phyloP scores from a whole-genome alignment of 768 basidiomycete species.

The Dioszegia aurantiaca region DNA sequence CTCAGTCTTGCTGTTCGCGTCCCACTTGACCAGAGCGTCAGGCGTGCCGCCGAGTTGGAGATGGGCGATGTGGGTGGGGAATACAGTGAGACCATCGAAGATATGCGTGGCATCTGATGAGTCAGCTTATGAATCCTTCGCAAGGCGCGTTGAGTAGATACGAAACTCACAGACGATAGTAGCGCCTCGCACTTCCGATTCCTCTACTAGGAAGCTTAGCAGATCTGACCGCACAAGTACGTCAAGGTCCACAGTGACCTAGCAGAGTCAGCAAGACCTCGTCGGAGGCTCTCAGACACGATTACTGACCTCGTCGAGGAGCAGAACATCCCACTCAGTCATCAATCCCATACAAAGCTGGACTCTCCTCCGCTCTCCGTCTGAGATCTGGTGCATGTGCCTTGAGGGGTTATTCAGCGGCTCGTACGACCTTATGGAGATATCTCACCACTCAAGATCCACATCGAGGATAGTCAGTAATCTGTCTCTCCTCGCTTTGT shows the following conservation, averaged over 20 bases:
- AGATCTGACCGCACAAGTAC: slow-evolving; percentile 89
- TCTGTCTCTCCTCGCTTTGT: slow-evolving; percentile 79
- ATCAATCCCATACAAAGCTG: slow-evolving; percentile 96
- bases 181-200: slow-evolving; percentile 73
- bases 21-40: slow-evolving; percentile 65
- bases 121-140: slow-evolving; percentile 11
- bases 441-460: slow-evolving; percentile 71
- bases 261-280: not conserved
- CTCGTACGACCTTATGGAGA: not conserved
- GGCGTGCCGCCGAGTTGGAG: slow-evolving; percentile 76
- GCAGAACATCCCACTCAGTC: slow-evolving; percentile 85
- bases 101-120: slow-evolving; percentile 88
- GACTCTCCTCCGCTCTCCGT: slow-evolving; percentile 88
- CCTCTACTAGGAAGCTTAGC: slow-evolving; percentile 78
- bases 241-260: slow-evolving; percentile 97
- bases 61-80: slow-evolving; percentile 90
- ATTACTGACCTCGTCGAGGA: slow-evolving; percentile 78
- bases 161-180: slow-evolving; percentile 71
- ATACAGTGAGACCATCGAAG: slow-evolving; percentile 84
- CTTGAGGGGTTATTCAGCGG: slow-evolving; percentile 43
- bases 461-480: slow-evolving; percentile 90
- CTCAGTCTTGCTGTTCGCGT: slow-evolving; percentile 22
- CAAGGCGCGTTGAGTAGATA: not conserved
- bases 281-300: not conserved
- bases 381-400: slow-evolving; percentile 94